These are phyloP conservation scores for Panicum hallii DNA, from an alignment of 202 grass and related monocot species.

Conservation along the genomic window DNA sequence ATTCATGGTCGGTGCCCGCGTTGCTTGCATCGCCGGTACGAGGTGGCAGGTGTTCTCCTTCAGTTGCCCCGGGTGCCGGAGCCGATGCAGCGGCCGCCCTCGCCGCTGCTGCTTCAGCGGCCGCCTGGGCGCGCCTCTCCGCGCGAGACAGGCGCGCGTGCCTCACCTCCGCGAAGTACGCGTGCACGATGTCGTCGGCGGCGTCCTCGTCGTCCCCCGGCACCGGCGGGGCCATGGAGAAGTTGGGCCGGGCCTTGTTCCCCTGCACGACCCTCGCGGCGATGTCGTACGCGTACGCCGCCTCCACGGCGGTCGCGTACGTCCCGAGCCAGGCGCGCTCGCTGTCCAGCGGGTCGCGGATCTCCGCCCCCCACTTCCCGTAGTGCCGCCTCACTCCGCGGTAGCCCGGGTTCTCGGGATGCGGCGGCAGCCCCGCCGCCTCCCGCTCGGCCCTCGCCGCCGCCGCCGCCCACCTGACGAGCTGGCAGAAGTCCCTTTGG, in stretches of 20 bases:
- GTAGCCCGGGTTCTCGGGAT: neutral
- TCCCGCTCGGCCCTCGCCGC: conserved; percentile 30
- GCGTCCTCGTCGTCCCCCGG: neutral
- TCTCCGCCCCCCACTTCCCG: conserved; percentile 36
- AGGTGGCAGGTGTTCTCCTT: too few relatives aligned
- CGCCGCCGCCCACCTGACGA: neutral
- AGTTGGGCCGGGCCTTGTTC: neutral
- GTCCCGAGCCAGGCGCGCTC: neutral
- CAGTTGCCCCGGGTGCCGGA: neutral
- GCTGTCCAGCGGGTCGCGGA: conserved; percentile 33
- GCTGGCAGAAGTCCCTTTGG: neutral
- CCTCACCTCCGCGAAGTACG: neutral
- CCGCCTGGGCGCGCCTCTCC: neutral
- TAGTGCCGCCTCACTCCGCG: conserved; percentile 32
- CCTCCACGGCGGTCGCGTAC: neutral
- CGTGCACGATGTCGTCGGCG: neutral
- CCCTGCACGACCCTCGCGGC: neutral
- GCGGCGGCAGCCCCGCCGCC: neutral
- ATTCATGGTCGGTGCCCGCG: too few relatives aligned
- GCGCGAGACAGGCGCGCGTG: neutral
- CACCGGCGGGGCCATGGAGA: neutral
- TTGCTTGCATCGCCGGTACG: too few relatives aligned
- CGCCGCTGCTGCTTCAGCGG: neutral
- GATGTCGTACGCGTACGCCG: neutral
- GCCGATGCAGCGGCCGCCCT: neutral